Conservation (phyloP, 1,139 yeast species). For the Lodderomyces jiufengensis region DNA sequence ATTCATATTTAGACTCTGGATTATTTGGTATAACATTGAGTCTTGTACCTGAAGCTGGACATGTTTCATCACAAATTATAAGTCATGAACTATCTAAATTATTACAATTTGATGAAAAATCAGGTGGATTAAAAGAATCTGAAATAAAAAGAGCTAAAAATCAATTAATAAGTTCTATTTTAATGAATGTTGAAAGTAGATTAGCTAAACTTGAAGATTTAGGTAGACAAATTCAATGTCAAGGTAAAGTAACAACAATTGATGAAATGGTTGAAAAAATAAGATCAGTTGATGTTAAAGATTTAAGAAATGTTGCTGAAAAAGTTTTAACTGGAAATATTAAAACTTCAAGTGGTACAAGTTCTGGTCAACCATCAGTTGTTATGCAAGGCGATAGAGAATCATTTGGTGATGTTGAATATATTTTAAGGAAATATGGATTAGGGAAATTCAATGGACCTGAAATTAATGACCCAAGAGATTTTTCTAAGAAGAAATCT, state of each 20-base stretch:
- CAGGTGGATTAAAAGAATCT: slow-evolving; percentile 58
- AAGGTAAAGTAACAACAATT: slow-evolving; percentile 73
- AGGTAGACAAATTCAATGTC: slow-evolving; percentile 91
- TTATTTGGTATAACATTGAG: slow-evolving; percentile 85
- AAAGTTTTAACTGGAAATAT: slow-evolving; percentile 69
- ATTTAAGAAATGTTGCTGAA: slow-evolving; percentile 71
- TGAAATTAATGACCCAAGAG: slow-evolving; percentile 28
- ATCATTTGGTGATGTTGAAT: slow-evolving; percentile 78
- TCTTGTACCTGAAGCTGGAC: slow-evolving; percentile 83
- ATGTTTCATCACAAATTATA: slow-evolving; percentile 75
- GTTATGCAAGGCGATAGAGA: slow-evolving; percentile 89
- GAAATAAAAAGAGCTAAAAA: slow-evolving; percentile 91
- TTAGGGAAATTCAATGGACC: slow-evolving; percentile 48
- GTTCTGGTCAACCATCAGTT: slow-evolving; percentile 69
- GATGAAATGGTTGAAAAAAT: slow-evolving; percentile 81
- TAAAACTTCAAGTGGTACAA: slow-evolving; percentile 39
- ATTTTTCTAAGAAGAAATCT: slow-evolving; percentile 17
- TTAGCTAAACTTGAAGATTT: slow-evolving; percentile 90
- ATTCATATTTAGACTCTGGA: slow-evolving; percentile 87
- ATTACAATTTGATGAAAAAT: slow-evolving; percentile 50
- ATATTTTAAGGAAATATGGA: slow-evolving; percentile 65
- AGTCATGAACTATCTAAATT: slow-evolving; percentile 70
- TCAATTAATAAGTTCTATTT: slow-evolving; percentile 81
- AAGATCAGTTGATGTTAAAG: slow-evolving; percentile 60
- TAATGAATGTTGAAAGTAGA: slow-evolving; percentile 91